Evolutionary conservation across 306 rosid species (phyloP), one percentile per base, ranked within the genome.

Genomic region (Senna tora): DNA sequence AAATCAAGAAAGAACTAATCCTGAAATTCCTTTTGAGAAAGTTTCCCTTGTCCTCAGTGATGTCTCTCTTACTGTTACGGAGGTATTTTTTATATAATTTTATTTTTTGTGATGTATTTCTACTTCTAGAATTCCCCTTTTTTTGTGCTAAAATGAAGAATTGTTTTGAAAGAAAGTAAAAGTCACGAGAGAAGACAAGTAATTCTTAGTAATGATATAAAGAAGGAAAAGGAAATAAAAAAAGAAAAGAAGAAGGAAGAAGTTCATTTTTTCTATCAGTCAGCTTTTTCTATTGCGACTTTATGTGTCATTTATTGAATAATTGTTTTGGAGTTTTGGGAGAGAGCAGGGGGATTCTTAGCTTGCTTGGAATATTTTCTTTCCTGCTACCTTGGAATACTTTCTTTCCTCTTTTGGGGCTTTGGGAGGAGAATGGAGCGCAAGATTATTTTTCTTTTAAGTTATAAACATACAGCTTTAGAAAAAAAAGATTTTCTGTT

Each of bases 21-120:
- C 95, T 0, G 89, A 91, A 65, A 82, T 91, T 86, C 99, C 97
- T 14, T 91, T 82, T 75, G 97, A 94, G 82, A 94, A 87, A 83
- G 89, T 90, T 58, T 86, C 97, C 14, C 92, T 94, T 52, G 89
- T 78, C 71, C 87, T 94, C 61, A 84, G 86, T 39, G 93, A 94
- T 32, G 87, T 94, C 81, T 91, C 97, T 77, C 83, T 91, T 75
- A 94, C 93, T 67, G 41, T 94, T 15, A 82, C 95, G 2, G 99
- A 94, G 99, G 99, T 94, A 75, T 72, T 73, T 9, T 45, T 51
- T 63, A 10, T 49, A 49, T 56, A 52, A 21, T 32, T 67, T 50
- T n/a, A n/a, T 19, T 74, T 58, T 55, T 39, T n/a, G 25, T 59
- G 50, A 68, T 57, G 61, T 65, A 51, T 70, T 11, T 58, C 19